A percentile compares a stretch with the other conserved stretches of the same genome.
Evolutionary conservation across 1,284 basidiomycete species (phyloP).

Genomic region (Coniferiporia sulphurascens): DNA sequence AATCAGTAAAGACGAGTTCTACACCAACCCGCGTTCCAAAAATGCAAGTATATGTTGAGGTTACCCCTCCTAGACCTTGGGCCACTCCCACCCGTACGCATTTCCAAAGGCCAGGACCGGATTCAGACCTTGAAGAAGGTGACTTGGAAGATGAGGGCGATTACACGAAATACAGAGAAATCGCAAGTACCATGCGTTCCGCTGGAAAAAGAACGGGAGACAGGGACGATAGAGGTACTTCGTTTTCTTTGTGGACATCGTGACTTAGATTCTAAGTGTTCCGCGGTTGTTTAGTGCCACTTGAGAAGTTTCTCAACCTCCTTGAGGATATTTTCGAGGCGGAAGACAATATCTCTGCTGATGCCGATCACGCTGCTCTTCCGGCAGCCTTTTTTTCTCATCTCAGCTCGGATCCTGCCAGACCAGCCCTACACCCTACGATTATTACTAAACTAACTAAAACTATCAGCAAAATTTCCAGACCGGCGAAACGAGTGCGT

Average conservation of each 20-base stretch:
- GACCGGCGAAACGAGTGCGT: conserved; percentile 56
- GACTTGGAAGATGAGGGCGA: conserved; percentile 48
- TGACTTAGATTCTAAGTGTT: conserved; percentile 11
- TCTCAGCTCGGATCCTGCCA: conserved; percentile 49
- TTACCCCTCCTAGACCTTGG: conserved; percentile 47
- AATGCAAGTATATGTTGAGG: conserved; percentile 51
- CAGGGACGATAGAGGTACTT: conserved; percentile 67
- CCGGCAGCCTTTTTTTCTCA: conserved; percentile 63
- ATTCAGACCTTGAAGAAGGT: conserved; percentile 53
- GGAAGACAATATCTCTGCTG: conserved; percentile 73
- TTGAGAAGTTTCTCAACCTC: conserved; percentile 67
- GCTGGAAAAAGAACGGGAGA: conserved; percentile 63
- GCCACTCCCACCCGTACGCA: conserved; percentile 40
- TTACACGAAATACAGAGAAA: conserved; percentile 24
- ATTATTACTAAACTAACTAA: conserved; percentile 69
- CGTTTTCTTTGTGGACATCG: conserved; percentile 1
- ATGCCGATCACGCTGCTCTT: conserved; percentile 51
- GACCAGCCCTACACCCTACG: conserved; percentile 53
- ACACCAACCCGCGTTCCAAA: conserved; percentile 29
- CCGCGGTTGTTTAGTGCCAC: conserved; percentile 42
- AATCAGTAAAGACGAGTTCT: conserved; percentile 17
- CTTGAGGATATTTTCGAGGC: conserved; percentile 89
- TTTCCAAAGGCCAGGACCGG: conserved; percentile 28
- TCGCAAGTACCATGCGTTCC: conserved; percentile 35
- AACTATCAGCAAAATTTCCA: conserved; percentile 57